These are phyloP conservation scores for Cutaneotrichosporon arboriforme DNA, from an alignment of 1,284 basidiomycete genomes.

Conservation along the genomic window DNA sequence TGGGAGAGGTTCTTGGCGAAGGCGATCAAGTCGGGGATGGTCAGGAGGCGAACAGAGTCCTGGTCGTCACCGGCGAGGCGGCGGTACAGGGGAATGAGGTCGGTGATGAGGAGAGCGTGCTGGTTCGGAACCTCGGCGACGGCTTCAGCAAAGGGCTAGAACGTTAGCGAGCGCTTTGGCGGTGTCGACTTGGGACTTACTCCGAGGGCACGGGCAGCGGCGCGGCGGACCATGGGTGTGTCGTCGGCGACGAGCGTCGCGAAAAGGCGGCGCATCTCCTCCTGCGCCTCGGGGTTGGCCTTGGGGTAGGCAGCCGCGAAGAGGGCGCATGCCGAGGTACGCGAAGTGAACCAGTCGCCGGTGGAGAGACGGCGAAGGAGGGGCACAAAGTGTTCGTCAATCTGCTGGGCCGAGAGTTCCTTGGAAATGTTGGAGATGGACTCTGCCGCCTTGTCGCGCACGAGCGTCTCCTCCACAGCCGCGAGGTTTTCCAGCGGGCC, in stretches of 20 bases:
- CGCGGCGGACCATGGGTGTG: slow-evolving; percentile 97
- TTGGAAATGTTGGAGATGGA: slow-evolving; percentile 88
- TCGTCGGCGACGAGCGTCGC: slow-evolving; percentile 82
- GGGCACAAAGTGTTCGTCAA: slow-evolving; percentile 90
- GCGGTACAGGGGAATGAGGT: slow-evolving; percentile 88
- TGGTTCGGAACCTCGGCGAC: slow-evolving; percentile 57
- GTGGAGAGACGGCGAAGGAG: slow-evolving; percentile 80
- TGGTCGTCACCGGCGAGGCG: slow-evolving; percentile 95
- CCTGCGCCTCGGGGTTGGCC: slow-evolving; percentile 68
- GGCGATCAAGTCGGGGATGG: slow-evolving; percentile 92
- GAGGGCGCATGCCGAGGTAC: slow-evolving; percentile 90
- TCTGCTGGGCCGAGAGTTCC: slow-evolving; percentile 69
- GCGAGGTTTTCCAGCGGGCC: slow-evolving; percentile 94
- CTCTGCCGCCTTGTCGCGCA: slow-evolving; percentile 97
- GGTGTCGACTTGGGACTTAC: slow-evolving; percentile 61
- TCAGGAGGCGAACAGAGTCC: slow-evolving; percentile 93
- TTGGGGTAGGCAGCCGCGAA: slow-evolving; percentile 88
- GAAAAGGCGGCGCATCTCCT: slow-evolving; percentile 85
- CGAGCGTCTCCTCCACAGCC: slow-evolving; percentile 95
- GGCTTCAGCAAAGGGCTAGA: slow-evolving; percentile 69
- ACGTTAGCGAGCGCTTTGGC: not conserved
- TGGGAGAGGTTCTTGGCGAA: slow-evolving; percentile 80
- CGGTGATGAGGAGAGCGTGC: slow-evolving; percentile 66
- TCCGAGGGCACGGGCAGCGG: slow-evolving; percentile 92
- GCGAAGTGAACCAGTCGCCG: slow-evolving; percentile 99